Evolutionary conservation across 306 rosid species (phyloP), one percentile per base, ranked within the genome.

Genomic region (Rosa chinensis): DNA sequence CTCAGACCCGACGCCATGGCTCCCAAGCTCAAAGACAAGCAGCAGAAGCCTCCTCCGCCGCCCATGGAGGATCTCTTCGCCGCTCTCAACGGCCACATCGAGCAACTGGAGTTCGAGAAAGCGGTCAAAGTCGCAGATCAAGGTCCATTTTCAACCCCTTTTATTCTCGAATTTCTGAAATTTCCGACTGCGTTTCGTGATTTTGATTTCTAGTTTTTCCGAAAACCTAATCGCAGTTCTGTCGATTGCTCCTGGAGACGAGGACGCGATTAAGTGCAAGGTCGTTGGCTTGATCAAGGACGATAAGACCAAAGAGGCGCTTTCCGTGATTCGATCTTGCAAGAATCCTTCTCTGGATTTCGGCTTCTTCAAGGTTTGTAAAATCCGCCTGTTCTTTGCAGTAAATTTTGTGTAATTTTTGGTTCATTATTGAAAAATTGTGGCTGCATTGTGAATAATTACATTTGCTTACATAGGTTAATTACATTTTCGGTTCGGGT

Each of bases 191-290:
- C 28, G 11, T 32, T 16, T 6, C 35, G 12, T 28, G 53, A 76
- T 18, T 62, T 7, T 76, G 61, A 76, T 5, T 62, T 10, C 43
- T 18, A 11, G 76, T 13, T 3, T 49, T 28, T 32, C 0, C 25
- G 28, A 23, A 75, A 40, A 64, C 21, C 17, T 37, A 3, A 59
- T 72, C 21, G 72, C 83, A 95, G 98, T 95, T 88, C 93, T 95
- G 39, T 83, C 91, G 4, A 68, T 90, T 61, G 82, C 92, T 6
- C 89, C 98, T 1, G 90, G 85, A 1, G 98, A 95, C 4, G 96
- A 91, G 68, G 99, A 93, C 80, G 97, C 98, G 4, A 78, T 93
- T 71, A 91, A 92, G 66, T 95, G 98, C 88, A 93, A 93, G 90
- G 84, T 91, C 63, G 91, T 93, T 59, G 97, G 97, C 1, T 74